These are phyloP conservation scores for Coniosporium tulheliwenetii DNA, from an alignment of 2,329 filamentous ascomycete species.

Conservation along the genomic window DNA sequence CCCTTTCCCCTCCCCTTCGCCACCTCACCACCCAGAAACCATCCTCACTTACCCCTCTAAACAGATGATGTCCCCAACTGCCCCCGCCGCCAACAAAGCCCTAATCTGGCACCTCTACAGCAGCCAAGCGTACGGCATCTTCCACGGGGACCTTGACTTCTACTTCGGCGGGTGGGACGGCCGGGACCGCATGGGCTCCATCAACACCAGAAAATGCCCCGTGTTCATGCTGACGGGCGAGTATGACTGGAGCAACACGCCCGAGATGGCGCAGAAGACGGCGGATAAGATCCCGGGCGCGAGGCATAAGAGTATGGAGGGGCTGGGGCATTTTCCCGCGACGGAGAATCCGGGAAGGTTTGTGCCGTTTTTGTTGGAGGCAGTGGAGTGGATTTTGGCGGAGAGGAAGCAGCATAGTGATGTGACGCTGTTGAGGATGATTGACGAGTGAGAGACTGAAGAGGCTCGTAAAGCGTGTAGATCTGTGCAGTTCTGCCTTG, in stretches of 20 bases:
- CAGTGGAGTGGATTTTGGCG: too few relatives aligned
- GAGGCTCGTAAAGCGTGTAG: too few relatives aligned
- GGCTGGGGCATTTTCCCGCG: conserved; percentile 31
- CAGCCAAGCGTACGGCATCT: conserved; percentile 34
- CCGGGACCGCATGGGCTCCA: conserved; percentile 24
- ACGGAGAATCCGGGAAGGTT: too few relatives aligned
- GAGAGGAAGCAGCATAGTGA: too few relatives aligned
- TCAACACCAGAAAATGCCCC: conserved; percentile 32
- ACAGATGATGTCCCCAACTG: conserved; percentile 30
- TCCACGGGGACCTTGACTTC: conserved; percentile 36
- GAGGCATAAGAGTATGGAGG: conserved; percentile 28
- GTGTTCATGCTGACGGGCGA: conserved; percentile 36
- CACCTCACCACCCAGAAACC: too few relatives aligned
- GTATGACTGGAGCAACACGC: conserved; percentile 33
- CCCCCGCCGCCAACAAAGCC: conserved; percentile 28
- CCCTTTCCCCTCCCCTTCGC: too few relatives aligned
- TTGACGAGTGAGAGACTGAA: too few relatives aligned
- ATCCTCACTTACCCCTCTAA: too few relatives aligned
- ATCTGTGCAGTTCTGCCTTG: too few relatives aligned
- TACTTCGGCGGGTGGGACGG: conserved; percentile 36
- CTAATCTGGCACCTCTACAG: conserved; percentile 35
- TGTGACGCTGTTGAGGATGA: too few relatives aligned
- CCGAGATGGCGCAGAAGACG: conserved; percentile 28
- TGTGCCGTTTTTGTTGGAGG: too few relatives aligned
- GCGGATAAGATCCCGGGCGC: conserved; percentile 31